A percentile compares a stretch with the other conserved stretches of the same genome.
Evolutionary conservation across 768 basidiomycete genomes (phyloP).

Genomic region (Dacryopinax primogenitus): DNA sequence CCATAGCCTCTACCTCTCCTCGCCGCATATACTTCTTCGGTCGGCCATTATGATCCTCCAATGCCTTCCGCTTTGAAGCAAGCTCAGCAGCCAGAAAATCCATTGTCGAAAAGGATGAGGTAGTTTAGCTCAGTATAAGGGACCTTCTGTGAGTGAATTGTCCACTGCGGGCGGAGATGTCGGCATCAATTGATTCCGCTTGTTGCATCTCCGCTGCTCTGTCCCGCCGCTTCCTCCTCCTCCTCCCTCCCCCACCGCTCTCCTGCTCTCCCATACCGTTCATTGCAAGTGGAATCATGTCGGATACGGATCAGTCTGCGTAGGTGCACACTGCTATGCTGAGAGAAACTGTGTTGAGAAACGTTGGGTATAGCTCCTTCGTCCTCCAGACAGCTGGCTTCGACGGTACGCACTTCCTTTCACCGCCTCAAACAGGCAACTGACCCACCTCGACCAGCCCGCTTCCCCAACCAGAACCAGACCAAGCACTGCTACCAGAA

Average conservation of each 20-base stretch:
- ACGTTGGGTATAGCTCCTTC: conserved; percentile 48
- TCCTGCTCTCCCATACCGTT: no score
- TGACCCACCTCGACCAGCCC: conserved; percentile 39
- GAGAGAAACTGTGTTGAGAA: background rate
- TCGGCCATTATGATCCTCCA: conserved; percentile 39
- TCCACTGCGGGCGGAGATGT: no score
- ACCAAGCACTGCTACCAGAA: conserved; percentile 96
- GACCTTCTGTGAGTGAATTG: no score
- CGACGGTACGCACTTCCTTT: conserved; percentile 45
- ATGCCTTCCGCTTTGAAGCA: conserved; percentile 68
- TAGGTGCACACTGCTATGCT: background rate
- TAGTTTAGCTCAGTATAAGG: no score
- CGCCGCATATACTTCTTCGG: conserved; percentile 80
- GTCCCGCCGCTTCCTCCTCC: no score
- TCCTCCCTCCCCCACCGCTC: no score
- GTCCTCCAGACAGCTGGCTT: conserved; percentile 90
- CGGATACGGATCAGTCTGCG: no score
- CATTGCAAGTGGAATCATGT: background rate
- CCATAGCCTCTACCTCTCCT: conserved; percentile 73
- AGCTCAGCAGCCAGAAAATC: conserved; percentile 85
- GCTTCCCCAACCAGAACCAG: conserved; percentile 86
- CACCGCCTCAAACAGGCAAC: background rate
- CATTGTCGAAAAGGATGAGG: conserved; percentile 36
- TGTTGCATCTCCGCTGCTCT: no score
- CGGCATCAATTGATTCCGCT: no score